These are phyloP conservation scores for Nemophila menziesii DNA, from an alignment of 257 asterid genomes.

Conservation along the genomic window DNA sequence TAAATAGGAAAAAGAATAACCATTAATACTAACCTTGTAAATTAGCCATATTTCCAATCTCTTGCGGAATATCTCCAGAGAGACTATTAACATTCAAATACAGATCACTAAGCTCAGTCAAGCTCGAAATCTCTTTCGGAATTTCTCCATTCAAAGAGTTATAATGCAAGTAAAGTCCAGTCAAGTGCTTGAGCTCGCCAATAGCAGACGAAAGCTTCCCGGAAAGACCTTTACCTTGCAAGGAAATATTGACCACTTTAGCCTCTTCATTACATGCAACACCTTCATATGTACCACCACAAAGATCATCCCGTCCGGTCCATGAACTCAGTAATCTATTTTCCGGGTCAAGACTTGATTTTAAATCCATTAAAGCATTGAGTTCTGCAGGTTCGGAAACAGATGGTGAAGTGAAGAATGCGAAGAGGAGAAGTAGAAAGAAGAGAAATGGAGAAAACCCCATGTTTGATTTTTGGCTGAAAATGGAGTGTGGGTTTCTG, in stretches of 20 bases:
- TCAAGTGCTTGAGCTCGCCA: constrained; percentile 52
- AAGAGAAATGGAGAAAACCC: constrained; percentile 17
- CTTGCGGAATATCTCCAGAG: constrained; percentile 73
- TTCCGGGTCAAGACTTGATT: constrained; percentile 70
- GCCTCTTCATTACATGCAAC: constrained; percentile 67
- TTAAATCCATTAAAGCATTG: constrained; percentile 45
- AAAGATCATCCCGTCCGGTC: constrained; percentile 56
- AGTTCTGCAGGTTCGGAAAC: constrained; percentile 28
- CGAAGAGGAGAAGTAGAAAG: constrained; percentile 23
- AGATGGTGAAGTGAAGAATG: constrained; percentile 5
- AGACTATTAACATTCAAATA: constrained; percentile 75
- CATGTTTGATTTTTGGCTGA: constrained; percentile 25
- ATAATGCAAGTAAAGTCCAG: constrained; percentile 82
- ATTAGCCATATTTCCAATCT: constrained; percentile 52
- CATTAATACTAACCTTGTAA: constrained; percentile 50
- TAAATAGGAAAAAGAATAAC: not conserved
- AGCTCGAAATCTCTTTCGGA: constrained; percentile 48
- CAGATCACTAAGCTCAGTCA: constrained; percentile 59
- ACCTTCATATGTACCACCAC: constrained; percentile 69
- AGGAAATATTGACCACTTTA: constrained; percentile 65
- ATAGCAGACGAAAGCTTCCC: constrained; percentile 71
- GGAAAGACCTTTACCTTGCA: constrained; percentile 82
- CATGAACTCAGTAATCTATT: constrained; percentile 50
- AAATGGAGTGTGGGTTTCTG: constrained; percentile 1
- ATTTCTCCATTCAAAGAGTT: constrained; percentile 63